Base-by-base conservation (phyloP, 306 rosid genomes). In the Vicia villosa region DNA sequence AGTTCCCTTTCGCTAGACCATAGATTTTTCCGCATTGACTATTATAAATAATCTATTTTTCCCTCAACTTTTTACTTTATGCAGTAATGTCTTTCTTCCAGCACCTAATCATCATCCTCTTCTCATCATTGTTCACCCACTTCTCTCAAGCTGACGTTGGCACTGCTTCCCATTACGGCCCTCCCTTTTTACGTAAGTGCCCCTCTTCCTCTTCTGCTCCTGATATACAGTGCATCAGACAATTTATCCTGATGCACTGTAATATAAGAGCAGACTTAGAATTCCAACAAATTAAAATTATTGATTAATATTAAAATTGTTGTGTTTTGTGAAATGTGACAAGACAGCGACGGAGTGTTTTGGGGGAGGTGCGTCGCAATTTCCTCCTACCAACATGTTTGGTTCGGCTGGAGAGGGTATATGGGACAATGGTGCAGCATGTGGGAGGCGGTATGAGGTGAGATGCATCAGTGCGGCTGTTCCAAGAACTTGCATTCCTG, bases 361-460 rank as follows among this genome's bases (percentile, higher is more conserved):
- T 7, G 94, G 86, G 0, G 62, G 70, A 17, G 89, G 77, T 1
- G 52, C 79, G 4, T 70, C 81, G 0, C 61, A 80, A 68, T 87
- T 87, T 8, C 96, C 94, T 1, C 46, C 91, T 0, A 82, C 42
- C 83, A 84, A 82, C 77, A 20, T 90, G 79, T 90, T 92, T 4
- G 98, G 74, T 10, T 51, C 96, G 0, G 98, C 92, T 0, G 95
- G 98, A 2, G 98, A 87, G 19, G 96, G 91, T 4, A 79, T 87
- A 61, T 92, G 96, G 98, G 95, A 92, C 77, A 92, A 89, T 30
- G 98, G 98, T 0, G 96, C 98, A 0, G 88, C 98, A 0, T 89
- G 98, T 20, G 98, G 95, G 30, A 84, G 95, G 59, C 69, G 65
- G 28, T 92, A 89, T 58, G 36, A 64, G 72, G 96, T 89, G 72